Conservation (phyloP, 2,329 filamentous ascomycete species). For the Fusarium pilosicola region DNA sequence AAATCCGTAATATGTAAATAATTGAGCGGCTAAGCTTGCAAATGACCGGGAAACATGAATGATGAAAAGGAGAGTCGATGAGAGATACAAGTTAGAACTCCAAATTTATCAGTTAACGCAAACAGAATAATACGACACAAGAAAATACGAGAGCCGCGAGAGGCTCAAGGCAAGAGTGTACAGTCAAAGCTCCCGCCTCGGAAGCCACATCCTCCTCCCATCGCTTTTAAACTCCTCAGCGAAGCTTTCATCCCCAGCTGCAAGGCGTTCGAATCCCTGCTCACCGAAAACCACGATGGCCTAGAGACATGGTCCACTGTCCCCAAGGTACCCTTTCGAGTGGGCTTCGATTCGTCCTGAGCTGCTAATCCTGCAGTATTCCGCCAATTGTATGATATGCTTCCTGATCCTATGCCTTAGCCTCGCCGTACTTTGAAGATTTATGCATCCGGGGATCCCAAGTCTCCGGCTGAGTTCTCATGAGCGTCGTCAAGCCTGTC, state of each 20-base stretch:
- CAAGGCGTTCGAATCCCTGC: background rate
- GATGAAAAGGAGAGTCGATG: slow-evolving; percentile 1
- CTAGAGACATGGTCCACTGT: background rate
- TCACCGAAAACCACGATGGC: background rate
- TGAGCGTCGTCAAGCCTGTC: slow-evolving; percentile 36
- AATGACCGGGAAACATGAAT: background rate
- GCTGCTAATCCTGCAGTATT: slow-evolving; percentile 13
- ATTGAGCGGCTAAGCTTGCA: background rate
- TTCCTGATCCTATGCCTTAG: slow-evolving; percentile 30
- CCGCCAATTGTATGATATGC: slow-evolving; percentile 22
- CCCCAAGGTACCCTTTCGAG: background rate
- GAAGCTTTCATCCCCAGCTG: slow-evolving; percentile 1
- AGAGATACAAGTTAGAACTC: slow-evolving; percentile 28
- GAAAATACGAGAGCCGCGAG: slow-evolving; percentile 35
- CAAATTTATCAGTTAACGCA: slow-evolving; percentile 36
- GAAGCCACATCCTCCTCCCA: slow-evolving; percentile 19
- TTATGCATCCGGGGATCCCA: slow-evolving; percentile 21
- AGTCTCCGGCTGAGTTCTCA: slow-evolving; percentile 24
- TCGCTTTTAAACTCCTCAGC: slow-evolving; percentile 27
- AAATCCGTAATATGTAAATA: background rate
- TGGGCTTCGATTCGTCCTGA: slow-evolving; percentile 4
- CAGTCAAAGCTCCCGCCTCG: slow-evolving; percentile 35
- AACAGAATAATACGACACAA: slow-evolving; percentile 34
- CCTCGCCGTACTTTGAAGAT: slow-evolving; percentile 15
- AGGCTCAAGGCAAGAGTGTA: slow-evolving; percentile 40